Percentiles rank a stretch among this genome's conserved stretches.
These are phyloP conservation scores for Magnaporthales sp. DNA, from an alignment of 2,329 filamentous ascomycete genomes.

Conservation along the genomic window DNA sequence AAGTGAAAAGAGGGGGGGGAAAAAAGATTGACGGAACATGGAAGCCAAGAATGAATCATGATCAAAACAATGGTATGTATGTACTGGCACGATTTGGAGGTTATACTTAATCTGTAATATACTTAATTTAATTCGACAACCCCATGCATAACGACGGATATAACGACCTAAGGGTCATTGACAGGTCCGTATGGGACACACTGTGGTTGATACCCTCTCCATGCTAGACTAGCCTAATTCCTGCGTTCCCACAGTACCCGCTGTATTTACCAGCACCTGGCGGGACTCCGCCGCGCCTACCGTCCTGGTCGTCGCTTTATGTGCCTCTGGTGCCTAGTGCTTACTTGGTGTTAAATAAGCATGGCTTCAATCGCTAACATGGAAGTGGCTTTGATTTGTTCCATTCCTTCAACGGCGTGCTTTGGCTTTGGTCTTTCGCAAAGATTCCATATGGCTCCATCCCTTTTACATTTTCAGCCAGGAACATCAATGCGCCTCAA, in stretches of 20 bases:
- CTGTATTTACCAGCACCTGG: background rate
- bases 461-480: too few relatives aligned
- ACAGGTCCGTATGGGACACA: too few relatives aligned
- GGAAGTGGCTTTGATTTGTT: background rate
- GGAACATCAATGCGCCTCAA: constrained; percentile 4
- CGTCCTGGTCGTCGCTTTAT: background rate
- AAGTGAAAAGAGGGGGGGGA: background rate
- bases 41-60: background rate
- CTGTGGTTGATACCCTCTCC: background rate
- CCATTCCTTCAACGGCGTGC: background rate
- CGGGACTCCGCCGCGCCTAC: background rate
- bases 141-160: background rate
- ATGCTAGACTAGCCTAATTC: too few relatives aligned
- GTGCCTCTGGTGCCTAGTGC: background rate
- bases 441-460: too few relatives aligned
- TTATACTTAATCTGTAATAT: background rate
- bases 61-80: background rate
- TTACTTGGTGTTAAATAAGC: background rate
- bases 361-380: background rate
- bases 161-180: too few relatives aligned
- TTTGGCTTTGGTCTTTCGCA: too few relatives aligned
- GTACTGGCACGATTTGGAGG: background rate
- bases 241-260: background rate
- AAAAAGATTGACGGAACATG: background rate
- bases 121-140: background rate